phyloP scores from a whole-genome alignment of 2,329 filamentous ascomycete genomes.

The Sarocladiaceae sp. region DNA sequence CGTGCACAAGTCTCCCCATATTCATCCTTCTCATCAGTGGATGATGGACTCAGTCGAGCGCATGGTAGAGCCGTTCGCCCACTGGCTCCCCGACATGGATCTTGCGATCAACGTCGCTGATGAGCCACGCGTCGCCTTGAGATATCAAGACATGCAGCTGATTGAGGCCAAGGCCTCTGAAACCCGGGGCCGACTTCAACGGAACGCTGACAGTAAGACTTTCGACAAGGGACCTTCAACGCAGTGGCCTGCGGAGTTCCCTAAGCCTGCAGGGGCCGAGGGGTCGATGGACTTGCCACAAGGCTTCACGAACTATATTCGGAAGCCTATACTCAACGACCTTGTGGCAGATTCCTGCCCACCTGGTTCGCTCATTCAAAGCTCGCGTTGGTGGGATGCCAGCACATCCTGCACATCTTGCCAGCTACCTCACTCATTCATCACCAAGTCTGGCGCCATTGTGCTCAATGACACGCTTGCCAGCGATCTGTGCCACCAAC shows the following conservation, averaged over 20 bases:
- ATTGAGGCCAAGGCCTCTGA: constrained; percentile 45
- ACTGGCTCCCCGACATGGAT: constrained; percentile 71
- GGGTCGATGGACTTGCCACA: neutral
- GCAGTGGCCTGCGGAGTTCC: constrained; percentile 15
- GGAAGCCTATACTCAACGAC: constrained; percentile 26
- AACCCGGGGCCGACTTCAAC: constrained; percentile 41
- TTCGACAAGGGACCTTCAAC: neutral
- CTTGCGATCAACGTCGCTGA: constrained; percentile 70
- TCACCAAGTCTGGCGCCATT: constrained; percentile 27
- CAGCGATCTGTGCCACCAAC: constrained; percentile 44
- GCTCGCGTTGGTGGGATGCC: constrained; percentile 31
- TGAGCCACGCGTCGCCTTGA: constrained; percentile 51
- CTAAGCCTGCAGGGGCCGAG: constrained; percentile 7
- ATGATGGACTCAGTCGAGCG: constrained; percentile 37
- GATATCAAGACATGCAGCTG: constrained; percentile 48
- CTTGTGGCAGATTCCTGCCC: constrained; percentile 36
- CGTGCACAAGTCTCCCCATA: constrained; percentile 31
- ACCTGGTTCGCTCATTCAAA: constrained; percentile 37
- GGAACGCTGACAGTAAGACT: neutral
- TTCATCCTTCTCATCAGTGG: constrained; percentile 26
- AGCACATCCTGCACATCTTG: constrained; percentile 27
- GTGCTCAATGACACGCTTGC: constrained; percentile 50
- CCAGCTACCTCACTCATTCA: constrained; percentile 27
- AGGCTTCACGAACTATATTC: constrained; percentile 16
- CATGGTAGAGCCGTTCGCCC: constrained; percentile 62